Base-by-base conservation (phyloP, 805 yeast species). In the Saturnispora saitoi region DNA sequence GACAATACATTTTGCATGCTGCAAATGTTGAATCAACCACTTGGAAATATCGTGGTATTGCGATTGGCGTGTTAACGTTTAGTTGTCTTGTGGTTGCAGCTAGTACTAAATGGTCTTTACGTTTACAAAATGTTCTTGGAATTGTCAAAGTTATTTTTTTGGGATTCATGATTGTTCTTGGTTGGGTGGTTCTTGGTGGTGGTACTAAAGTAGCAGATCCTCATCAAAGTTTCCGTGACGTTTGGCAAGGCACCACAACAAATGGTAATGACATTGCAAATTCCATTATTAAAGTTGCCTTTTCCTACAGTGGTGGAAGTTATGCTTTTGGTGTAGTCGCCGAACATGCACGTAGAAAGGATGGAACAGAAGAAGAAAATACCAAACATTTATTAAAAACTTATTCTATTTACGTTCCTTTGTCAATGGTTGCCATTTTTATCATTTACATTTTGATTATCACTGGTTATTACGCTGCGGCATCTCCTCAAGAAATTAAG, bases 151-250 rank as follows among this genome's bases (percentile, higher is more conserved):
- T 86, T 36, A 79, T 73, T n/a, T 79, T 86, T 59, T 77, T 86
- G 39, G 53, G 80, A 8, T 76, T 86, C 61, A 83, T 86, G 50
- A 71, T 83, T 9, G 71, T 86, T 38, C 80, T 88, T 39, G 95
- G 95, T 14, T 84, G 89, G 86, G 90, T 83, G 14, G 88, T 88
- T 1, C 71, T 86, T 36, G 87, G 82, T 47, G 91, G 90, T 24
- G 81, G 86, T 47, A 72, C 81, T 46, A 71, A 51, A 39, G 57
- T 51, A 19, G 41, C 48, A 20, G 53, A 56, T 44, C 56, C 54
- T 22, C 52, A 48, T 17, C 45, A 63, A 60, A 46, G 65, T 57
- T 56, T 68, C 66, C 41, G 60, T 40, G 54, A 71, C 66, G 41
- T 66, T 56, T 58, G 68, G 73, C 52, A 69, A 56, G 64, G 75